A percentile compares a stretch with the other conserved stretches of the same genome.
These are phyloP conservation scores for Esteya vermicola DNA, from an alignment of 2,329 filamentous ascomycete genomes.

Conservation along the genomic window DNA sequence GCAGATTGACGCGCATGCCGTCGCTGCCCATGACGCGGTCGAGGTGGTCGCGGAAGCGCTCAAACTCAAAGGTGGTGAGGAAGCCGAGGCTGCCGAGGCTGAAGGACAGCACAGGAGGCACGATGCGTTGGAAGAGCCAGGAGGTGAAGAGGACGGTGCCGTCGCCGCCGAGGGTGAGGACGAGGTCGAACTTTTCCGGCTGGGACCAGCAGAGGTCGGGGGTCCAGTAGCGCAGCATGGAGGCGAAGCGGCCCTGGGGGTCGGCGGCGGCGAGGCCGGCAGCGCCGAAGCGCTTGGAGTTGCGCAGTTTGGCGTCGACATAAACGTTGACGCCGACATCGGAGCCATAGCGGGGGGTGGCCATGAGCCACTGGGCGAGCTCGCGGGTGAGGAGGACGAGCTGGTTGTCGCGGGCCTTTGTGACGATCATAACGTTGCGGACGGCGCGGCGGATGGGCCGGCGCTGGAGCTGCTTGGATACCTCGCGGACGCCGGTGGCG, in stretches of 20 bases:
- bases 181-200: conserved; percentile 90
- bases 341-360: conserved; percentile 77
- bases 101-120: conserved; percentile 74
- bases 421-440: conserved; percentile 93
- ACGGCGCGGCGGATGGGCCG: conserved; percentile 86
- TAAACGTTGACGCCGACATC: conserved; percentile 92
- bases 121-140: conserved; percentile 83
- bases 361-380: conserved; percentile 73
- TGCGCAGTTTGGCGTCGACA: conserved; percentile 87
- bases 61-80: conserved; percentile 76
- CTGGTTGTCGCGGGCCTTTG: conserved; percentile 90
- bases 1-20: conserved; percentile 92
- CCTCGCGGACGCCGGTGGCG: conserved; percentile 84
- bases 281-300: conserved; percentile 77
- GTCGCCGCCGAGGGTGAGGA: conserved; percentile 75
- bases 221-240: conserved; percentile 91
- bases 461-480: conserved; percentile 87
- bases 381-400: conserved; percentile 82
- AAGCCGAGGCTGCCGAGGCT: conserved; percentile 78
- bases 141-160: conserved; percentile 80
- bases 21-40: conserved; percentile 83
- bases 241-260: conserved; percentile 61
- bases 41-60: conserved; percentile 74
- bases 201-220: conserved; percentile 88
- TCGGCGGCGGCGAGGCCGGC: conserved; percentile 59